Conservation (phyloP, 164 flowering plant genomes). For the Echeveria elegans region DNA sequence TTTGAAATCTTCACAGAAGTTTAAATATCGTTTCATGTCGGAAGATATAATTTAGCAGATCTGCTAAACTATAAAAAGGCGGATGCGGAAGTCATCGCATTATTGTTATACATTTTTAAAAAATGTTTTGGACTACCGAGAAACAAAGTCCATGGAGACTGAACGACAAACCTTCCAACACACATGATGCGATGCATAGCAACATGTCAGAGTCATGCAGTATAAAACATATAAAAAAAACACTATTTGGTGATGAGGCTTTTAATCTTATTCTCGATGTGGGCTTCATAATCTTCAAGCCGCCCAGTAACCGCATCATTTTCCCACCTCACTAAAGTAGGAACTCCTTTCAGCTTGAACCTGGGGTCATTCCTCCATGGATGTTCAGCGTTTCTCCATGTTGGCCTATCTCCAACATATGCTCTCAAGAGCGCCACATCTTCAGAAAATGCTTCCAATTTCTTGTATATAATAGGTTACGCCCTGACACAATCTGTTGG, state of each 20-base stretch:
- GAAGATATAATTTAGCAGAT: too few species aligned
- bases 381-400: slow-evolving; percentile 80
- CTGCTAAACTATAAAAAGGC: too few species aligned
- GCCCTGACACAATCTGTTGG: slow-evolving; percentile 86
- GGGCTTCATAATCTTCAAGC: slow-evolving; percentile 93
- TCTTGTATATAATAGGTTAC: slow-evolving; percentile 84
- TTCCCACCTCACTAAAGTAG: slow-evolving; percentile 82
- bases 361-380: slow-evolving; percentile 67
- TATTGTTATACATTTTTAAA: neutral
- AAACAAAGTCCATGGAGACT: neutral
- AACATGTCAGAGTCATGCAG: too few species aligned
- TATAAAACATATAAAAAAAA: neutral
- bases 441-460: slow-evolving; percentile 48
- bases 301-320: slow-evolving; percentile 52
- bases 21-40: too few species aligned
- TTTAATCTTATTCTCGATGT: slow-evolving; percentile 54
- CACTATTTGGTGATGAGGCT: slow-evolving; percentile 38
- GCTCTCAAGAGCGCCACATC: slow-evolving; percentile 63
- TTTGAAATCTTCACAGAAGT: too few species aligned
- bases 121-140: neutral
- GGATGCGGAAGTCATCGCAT: too few species aligned
- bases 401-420: slow-evolving; percentile 93
- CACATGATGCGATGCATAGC: too few species aligned
- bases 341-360: slow-evolving; percentile 88
- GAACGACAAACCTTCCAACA: too few species aligned